These are phyloP conservation scores for Peribolospora kevripleyi DNA, from an alignment of 768 basidiomycete species.

Conservation along the genomic window DNA sequence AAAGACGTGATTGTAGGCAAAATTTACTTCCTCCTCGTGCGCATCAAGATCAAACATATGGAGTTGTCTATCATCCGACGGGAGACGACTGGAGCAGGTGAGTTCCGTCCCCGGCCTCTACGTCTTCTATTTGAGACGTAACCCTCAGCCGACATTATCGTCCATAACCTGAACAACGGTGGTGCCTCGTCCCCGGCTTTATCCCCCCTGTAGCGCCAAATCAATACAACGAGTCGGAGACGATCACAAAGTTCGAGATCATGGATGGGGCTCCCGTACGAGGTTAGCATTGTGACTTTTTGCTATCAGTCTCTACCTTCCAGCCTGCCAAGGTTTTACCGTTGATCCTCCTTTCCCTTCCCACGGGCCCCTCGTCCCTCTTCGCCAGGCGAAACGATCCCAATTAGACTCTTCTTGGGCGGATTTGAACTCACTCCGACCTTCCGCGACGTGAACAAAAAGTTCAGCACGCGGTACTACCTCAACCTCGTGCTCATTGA, in stretches of 20 bases:
- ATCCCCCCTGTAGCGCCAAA: conserved; percentile 40
- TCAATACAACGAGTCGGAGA: conserved; percentile 96
- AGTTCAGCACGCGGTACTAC: conserved; percentile 90
- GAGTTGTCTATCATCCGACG: conserved; percentile 91
- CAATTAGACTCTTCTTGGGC: conserved; percentile 87
- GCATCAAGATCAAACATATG: conserved; percentile 99
- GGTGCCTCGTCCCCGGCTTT: background rate
- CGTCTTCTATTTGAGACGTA: background rate
- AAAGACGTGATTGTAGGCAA: conserved; percentile 99
- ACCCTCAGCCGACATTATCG: background rate
- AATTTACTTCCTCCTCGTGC: conserved; percentile 92
- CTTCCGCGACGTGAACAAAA: conserved; percentile 98
- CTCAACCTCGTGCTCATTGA: conserved; percentile 92
- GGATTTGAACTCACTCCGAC: conserved; percentile 97
- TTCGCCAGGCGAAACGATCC: conserved; percentile 71
- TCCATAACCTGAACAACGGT: background rate
- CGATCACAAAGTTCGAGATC: conserved; percentile 97
- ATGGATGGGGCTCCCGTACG: conserved; percentile 98
- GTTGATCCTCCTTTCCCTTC: background rate
- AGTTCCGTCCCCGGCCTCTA: background rate
- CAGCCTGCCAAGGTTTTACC: no score
- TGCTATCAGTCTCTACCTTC: background rate
- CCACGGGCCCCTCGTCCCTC: background rate
- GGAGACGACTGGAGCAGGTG: conserved; percentile 66
- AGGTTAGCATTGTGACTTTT: conserved; percentile 25